These are phyloP conservation scores for Kurtzmaniella quercitrusa DNA, from an alignment of 1,139 yeast species.

Conservation along the genomic window DNA sequence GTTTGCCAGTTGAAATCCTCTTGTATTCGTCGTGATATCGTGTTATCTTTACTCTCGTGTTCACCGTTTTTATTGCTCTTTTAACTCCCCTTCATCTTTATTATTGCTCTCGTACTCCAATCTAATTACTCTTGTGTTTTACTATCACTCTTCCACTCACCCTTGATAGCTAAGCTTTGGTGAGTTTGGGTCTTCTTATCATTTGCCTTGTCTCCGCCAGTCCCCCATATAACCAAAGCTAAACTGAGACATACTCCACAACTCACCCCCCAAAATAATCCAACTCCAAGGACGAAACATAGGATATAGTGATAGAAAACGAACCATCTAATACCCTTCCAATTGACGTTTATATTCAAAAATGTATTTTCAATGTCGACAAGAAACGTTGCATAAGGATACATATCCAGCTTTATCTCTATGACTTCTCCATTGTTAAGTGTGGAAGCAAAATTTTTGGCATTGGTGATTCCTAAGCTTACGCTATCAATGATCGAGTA, in stretches of 20 bases:
- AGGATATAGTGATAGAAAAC: conserved; percentile 45
- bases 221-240: conserved; percentile 10
- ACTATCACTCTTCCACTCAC: no score
- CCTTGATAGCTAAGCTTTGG: no score
- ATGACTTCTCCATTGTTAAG: not conserved
- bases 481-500: not conserved
- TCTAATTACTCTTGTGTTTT: not conserved
- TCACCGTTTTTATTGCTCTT: no score
- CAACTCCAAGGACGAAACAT: conserved; percentile 48
- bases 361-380: conserved; percentile 10
- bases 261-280: conserved; percentile 44
- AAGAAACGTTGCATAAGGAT: not conserved
- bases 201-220: not conserved
- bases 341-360: conserved; percentile 24
- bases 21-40: no score
- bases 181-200: not conserved
- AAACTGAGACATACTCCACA: conserved; percentile 22
- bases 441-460: not conserved
- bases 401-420: not conserved
- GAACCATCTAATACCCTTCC: conserved; percentile 57
- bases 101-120: not conserved
- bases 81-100: no score
- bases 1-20: no score
- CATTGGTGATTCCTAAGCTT: not conserved
- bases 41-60: no score